These are phyloP conservation scores for Salpingoeca rosetta DNA, from an alignment of 78 protist genomes.

Conservation along the genomic window DNA sequence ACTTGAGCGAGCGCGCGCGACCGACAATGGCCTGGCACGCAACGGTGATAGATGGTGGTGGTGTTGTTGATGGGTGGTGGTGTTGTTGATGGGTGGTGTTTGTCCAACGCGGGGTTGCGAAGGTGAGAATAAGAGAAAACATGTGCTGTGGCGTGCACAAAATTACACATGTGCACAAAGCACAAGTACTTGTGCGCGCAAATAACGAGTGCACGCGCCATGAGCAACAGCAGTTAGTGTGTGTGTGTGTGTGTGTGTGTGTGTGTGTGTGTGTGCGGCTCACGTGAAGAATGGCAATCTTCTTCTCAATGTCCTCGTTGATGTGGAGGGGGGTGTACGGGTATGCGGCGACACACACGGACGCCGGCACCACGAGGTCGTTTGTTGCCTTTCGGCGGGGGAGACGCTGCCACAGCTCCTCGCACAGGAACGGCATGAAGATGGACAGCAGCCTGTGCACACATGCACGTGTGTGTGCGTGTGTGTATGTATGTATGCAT, in stretches of 20 bases:
- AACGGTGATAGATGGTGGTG: no score
- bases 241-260: not conserved
- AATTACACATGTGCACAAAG: no score
- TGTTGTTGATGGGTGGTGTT: no score
- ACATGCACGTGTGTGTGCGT: constrained; percentile 73
- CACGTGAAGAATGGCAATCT: not conserved
- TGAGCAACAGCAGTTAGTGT: not conserved
- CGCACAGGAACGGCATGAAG: constrained; percentile 95
- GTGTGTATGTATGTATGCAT: no score
- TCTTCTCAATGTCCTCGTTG: not conserved
- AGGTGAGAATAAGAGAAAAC: no score
- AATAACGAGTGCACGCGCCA: not conserved
- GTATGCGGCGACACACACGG: not conserved
- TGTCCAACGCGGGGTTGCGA: no score
- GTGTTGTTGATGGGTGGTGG: no score
- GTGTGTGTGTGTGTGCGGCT: not conserved
- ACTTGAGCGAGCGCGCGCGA: no score
- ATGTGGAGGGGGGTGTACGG: not conserved
- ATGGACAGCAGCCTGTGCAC: constrained; percentile 92
- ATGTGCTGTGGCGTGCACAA: no score
- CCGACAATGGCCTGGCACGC: no score
- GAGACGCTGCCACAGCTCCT: constrained; percentile 77
- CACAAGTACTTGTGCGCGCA: no score
- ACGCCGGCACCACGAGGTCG: not conserved
- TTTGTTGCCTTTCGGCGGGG: not conserved